Conservation (phyloP, 305 asterid species). For the Fraxinus nigra region DNA sequence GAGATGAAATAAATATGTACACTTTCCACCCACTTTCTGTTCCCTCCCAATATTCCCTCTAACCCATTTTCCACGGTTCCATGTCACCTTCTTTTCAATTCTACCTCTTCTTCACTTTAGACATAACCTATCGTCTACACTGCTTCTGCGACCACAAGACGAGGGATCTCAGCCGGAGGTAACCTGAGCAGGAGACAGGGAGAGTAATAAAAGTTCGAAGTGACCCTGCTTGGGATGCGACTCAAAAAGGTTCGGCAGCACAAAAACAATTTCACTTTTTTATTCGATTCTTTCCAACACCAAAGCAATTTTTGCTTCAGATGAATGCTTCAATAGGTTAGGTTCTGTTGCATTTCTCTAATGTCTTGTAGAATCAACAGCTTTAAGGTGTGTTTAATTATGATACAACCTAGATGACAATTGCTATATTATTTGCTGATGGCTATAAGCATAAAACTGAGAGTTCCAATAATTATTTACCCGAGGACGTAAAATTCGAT, state of each 20-base stretch:
- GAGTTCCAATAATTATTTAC: slow-evolving; percentile 30
- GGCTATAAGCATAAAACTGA: background rate
- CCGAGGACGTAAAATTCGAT: slow-evolving; percentile 80
- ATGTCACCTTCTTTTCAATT: background rate
- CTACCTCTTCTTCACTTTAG: background rate
- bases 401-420: background rate
- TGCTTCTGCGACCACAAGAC: background rate
- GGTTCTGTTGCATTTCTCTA: background rate
- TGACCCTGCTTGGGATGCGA: background rate
- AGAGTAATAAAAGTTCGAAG: background rate
- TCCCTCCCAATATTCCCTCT: background rate
- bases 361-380: background rate
- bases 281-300: background rate
- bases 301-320: background rate
- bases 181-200: background rate
- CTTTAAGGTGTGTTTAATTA: background rate
- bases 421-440: background rate
- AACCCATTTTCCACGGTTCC: background rate
- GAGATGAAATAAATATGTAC: background rate
- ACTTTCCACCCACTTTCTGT: background rate
- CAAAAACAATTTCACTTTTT: background rate
- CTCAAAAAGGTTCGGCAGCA: background rate
- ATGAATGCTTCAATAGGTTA: background rate
- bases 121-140: background rate
- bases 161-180: background rate